These are phyloP conservation scores for Lactarius akahatsu DNA, from an alignment of 768 basidiomycete species.

Conservation along the genomic window DNA sequence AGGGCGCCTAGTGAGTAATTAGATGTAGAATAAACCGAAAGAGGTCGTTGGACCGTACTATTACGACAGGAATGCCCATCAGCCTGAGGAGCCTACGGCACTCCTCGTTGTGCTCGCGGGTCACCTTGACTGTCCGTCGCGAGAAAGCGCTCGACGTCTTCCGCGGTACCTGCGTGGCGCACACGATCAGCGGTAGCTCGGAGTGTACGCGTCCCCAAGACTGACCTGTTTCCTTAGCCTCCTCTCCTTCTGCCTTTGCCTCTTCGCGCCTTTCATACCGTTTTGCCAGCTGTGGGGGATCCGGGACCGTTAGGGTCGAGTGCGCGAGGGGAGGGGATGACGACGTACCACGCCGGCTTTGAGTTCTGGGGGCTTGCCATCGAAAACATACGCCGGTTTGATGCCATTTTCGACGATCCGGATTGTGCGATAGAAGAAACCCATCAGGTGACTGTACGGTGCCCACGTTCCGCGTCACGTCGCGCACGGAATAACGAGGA, in stretches of 20 bases:
- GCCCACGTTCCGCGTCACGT: too few species aligned
- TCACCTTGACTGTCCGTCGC: constrained; percentile 91
- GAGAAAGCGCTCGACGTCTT: constrained; percentile 91
- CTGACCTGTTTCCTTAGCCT: constrained; percentile 89
- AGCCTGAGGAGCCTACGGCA: constrained; percentile 81
- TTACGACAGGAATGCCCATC: constrained; percentile 96
- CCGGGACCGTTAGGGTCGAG: background rate
- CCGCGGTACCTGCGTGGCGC: constrained; percentile 60
- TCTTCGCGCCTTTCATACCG: constrained; percentile 90
- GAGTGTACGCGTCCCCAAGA: background rate
- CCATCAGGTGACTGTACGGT: constrained; percentile 81
- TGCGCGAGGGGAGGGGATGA: background rate
- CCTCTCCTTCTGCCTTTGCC: constrained; percentile 92
- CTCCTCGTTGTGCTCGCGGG: constrained; percentile 94
- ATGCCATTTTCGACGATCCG: constrained; percentile 98
- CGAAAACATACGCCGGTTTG: constrained; percentile 97
- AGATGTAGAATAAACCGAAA: background rate
- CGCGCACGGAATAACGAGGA: background rate
- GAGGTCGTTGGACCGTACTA: constrained; percentile 53
- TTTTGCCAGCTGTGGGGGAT: constrained; percentile 73
- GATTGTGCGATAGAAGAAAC: constrained; percentile 96
- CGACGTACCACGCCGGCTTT: constrained; percentile 91
- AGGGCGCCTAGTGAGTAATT: constrained; percentile 69
- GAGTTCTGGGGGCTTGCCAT: constrained; percentile 96
- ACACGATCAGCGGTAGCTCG: background rate